These are phyloP conservation scores for Venturia aucupariae DNA, from an alignment of 2,329 filamentous ascomycete genomes.

Conservation along the genomic window DNA sequence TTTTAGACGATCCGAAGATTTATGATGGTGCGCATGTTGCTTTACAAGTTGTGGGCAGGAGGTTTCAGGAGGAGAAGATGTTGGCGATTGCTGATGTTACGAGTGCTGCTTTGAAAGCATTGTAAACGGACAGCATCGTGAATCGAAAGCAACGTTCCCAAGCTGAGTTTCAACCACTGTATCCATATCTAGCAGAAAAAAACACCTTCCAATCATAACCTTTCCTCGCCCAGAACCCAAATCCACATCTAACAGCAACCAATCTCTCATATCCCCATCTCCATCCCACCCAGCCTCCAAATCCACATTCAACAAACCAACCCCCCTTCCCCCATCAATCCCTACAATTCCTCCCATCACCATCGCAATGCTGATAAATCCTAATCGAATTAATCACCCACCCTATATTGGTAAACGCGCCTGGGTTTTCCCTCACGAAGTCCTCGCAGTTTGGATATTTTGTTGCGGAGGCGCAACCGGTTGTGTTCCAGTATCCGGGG, in stretches of 20 bases:
- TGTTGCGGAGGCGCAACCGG: neutral
- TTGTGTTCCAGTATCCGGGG: neutral
- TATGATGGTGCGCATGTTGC: conserved; percentile 31
- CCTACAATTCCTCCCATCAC: neutral
- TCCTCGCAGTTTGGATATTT: neutral
- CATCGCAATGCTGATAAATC: neutral
- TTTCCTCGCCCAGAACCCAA: no score
- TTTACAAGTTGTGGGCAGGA: conserved; percentile 29
- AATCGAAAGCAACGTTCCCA: neutral
- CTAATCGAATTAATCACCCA: neutral
- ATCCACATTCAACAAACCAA: no score
- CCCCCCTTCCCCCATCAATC: neutral
- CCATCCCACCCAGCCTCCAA: no score
- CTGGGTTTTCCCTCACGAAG: neutral
- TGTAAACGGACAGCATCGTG: neutral
- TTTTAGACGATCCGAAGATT: conserved; percentile 29
- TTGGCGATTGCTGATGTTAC: conserved; percentile 25
- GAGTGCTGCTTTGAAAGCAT: neutral
- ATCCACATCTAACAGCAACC: no score
- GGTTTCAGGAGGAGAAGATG: conserved; percentile 32
- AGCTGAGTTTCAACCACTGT: no score
- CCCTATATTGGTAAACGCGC: neutral
- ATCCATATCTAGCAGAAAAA: neutral
- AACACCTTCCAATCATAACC: no score
- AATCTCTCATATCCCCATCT: no score